Evolutionary conservation across 164 flowering plant genomes (phyloP), one percentile per base, ranked within the genome.

Genomic region (Nymphaea colorata): DNA sequence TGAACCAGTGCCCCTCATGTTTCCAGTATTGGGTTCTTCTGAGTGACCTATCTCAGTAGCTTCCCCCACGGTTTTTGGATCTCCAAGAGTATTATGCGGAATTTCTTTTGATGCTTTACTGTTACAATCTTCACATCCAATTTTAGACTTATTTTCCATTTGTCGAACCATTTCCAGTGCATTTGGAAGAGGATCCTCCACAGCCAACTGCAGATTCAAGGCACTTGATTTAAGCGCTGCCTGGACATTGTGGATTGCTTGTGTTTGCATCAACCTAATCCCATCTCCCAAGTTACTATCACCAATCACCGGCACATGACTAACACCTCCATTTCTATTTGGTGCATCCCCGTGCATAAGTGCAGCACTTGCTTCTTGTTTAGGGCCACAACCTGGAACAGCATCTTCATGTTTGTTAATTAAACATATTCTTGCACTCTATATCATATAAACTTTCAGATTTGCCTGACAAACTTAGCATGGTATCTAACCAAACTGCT

Each of bases 141-240:
- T 70, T n/a, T 47, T 69, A 18, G 44, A 36, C 41, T 42, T 43
- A 42, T 66, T 60, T 68, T 64, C 59, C 44, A 86, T 44, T 65
- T 75, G 63, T 63, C 76, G 79, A 60, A 88, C 85, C 59, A 73
- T 36, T 4, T 16, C 67, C 62, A 88, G 63, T 17, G 90, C 91
- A 67, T 82, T 84, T 7, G 87, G 91, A 70, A 91, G 89, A 64
- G 93, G 97, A 55, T 91, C 97, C 61, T 64, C 78, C 62, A 87
- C 91, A 16, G 72, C 68, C 64, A 79, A 78, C 43, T 69, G 78
- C 42, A 87, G 74, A 61, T 87, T 85, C 66, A 68, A 65, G 36
- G 76, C 62, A 78, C 88, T 91, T 4, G 83, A 72, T 69, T 59
- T 76, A 55, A 84, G 82, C 3, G 82, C 84, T 75, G 78, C 81